Percentiles rank a stretch among this genome's conserved stretches.
Evolutionary conservation across 805 yeast species (phyloP).

Genomic region (Metschnikowia hibisci): DNA sequence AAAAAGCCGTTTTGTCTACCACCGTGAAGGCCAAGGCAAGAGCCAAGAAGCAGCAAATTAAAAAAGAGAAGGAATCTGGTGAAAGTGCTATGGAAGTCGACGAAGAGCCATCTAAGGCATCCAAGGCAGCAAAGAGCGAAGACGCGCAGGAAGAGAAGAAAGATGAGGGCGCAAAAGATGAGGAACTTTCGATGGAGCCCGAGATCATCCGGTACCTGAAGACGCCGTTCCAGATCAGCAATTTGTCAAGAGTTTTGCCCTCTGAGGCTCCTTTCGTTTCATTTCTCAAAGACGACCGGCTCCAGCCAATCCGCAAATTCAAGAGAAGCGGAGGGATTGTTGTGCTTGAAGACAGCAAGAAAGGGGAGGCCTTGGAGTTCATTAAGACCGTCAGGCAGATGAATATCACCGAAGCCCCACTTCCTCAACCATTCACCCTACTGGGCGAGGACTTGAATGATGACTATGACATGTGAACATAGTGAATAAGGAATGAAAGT

Average conservation of each 20-base stretch:
- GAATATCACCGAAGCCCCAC: slow-evolving; percentile 68
- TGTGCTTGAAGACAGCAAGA: slow-evolving; percentile 60
- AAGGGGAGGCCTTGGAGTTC: slow-evolving; percentile 56
- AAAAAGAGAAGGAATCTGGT: slow-evolving; percentile 49
- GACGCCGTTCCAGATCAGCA: slow-evolving; percentile 66
- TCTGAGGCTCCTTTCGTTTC: slow-evolving; percentile 80
- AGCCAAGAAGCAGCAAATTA: slow-evolving; percentile 61
- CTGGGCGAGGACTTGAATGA: slow-evolving; percentile 51
- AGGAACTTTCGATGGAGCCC: slow-evolving; percentile 26
- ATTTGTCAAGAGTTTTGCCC: slow-evolving; percentile 86
- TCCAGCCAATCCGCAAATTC: slow-evolving; percentile 76
- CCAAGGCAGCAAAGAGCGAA: slow-evolving; percentile 8
- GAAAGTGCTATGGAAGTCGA: slow-evolving; percentile 43
- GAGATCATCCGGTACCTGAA: slow-evolving; percentile 52
- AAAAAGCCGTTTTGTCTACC: slow-evolving; percentile 91
- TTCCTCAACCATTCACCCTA: slow-evolving; percentile 67
- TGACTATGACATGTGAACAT: slow-evolving; percentile 11
- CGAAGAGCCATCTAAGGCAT: slow-evolving; percentile 14
- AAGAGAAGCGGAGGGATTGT: slow-evolving; percentile 68
- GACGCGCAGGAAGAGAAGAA: slow-evolving; percentile 16
- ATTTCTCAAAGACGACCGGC: slow-evolving; percentile 70
- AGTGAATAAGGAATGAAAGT: slow-evolving; percentile 1
- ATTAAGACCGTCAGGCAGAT: slow-evolving; percentile 83
- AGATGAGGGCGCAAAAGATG: slow-evolving; percentile 24
- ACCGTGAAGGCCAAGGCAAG: slow-evolving; percentile 93